A percentile compares a stretch with the other conserved stretches of the same genome.
These are phyloP conservation scores for Rutstroemia sydowiana DNA, from an alignment of 2,329 filamentous ascomycete species.

Conservation along the genomic window DNA sequence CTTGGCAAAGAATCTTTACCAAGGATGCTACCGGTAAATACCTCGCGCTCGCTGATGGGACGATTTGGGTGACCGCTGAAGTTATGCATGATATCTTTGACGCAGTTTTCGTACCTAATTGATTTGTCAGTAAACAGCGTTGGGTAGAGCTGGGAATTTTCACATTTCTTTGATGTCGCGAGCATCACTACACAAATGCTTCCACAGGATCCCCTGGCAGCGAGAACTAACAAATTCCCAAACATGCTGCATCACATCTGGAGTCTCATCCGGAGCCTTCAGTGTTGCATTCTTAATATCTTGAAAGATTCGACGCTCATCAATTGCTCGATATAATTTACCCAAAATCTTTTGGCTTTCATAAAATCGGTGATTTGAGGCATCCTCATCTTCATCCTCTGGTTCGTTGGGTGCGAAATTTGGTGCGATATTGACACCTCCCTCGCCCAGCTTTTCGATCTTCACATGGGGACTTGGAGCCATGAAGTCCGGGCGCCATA, in stretches of 20 bases:
- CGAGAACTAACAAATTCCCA: conserved; percentile 34
- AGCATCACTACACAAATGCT: conserved; percentile 33
- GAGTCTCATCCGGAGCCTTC: neutral
- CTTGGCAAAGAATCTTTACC: conserved; percentile 38
- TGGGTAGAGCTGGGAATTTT: conserved; percentile 12
- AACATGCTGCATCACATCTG: conserved; percentile 28
- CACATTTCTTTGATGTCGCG: conserved; percentile 40
- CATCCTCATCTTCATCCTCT: conserved; percentile 41
- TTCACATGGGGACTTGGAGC: conserved; percentile 38
- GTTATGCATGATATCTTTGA: conserved; percentile 40
- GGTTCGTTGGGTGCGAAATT: conserved; percentile 11
- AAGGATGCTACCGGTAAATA: conserved; percentile 51
- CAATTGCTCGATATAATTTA: conserved; percentile 61
- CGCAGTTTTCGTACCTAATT: conserved; percentile 44
- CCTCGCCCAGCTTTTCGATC: conserved; percentile 33
- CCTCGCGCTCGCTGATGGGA: conserved; percentile 43
- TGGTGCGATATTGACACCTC: conserved; percentile 4
- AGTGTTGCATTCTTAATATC: conserved; percentile 19
- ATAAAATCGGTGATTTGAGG: conserved; percentile 52
- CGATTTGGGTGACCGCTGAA: conserved; percentile 35
- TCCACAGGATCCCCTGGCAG: conserved; percentile 31
- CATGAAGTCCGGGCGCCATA: conserved; percentile 45
- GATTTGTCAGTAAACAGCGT: neutral
- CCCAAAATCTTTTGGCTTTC: conserved; percentile 62
- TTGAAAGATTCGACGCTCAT: conserved; percentile 58